Evolutionary conservation across 2,329 filamentous ascomycete species (phyloP).

Genomic region (Pseudogymnoascus sp.): DNA sequence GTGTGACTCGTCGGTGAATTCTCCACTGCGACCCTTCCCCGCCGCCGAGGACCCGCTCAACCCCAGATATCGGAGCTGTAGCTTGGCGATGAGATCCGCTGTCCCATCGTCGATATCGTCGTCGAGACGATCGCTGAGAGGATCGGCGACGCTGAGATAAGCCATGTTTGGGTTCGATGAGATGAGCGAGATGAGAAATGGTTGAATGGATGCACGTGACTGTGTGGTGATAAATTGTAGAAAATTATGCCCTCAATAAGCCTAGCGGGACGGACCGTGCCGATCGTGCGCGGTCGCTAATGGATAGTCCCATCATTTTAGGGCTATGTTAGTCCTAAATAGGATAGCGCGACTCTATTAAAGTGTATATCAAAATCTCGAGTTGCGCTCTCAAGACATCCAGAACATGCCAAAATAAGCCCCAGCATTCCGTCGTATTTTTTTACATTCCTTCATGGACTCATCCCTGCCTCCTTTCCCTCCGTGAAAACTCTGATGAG

Average conservation of each 20-base stretch:
- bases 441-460: neutral
- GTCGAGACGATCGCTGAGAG: too few relatives aligned
- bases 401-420: neutral
- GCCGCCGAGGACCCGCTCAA: conserved; percentile 7
- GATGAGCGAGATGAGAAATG: neutral
- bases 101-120: conserved; percentile 19
- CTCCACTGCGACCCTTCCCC: conserved; percentile 13
- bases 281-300: neutral
- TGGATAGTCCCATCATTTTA: neutral
- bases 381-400: neutral
- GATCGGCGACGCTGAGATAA: neutral
- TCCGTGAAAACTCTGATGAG: neutral
- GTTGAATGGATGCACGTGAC: neutral
- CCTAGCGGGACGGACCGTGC: neutral
- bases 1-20: conserved; percentile 15
- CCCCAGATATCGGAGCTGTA: conserved; percentile 21
- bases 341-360: neutral
- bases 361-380: neutral
- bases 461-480: neutral
- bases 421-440: neutral
- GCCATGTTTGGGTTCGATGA: neutral
- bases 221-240: neutral
- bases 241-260: neutral
- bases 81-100: conserved; percentile 19
- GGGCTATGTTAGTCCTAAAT: neutral